Evolutionary conservation across 305 asterid species (phyloP).

Genomic region (Fraxinus albicans): DNA sequence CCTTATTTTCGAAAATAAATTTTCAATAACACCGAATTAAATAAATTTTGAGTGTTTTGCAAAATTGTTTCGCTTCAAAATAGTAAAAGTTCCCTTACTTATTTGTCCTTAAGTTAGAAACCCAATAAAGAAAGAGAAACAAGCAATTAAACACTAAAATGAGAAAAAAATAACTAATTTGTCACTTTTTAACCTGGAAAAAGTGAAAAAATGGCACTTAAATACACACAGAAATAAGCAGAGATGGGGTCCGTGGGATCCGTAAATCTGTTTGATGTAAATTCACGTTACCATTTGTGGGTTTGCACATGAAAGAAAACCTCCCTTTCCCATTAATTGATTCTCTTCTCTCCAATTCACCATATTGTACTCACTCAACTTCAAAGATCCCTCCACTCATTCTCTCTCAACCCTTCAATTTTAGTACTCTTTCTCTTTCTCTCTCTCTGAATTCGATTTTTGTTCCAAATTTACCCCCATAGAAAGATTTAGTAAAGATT

Average conservation of each 20-base stretch:
- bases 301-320: constrained; percentile 27
- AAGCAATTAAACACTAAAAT: background rate
- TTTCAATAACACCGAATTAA: background rate
- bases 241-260: background rate
- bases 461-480: constrained; percentile 19
- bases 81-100: background rate
- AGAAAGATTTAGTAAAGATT: constrained; percentile 18
- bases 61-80: background rate
- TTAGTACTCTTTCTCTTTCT: constrained; percentile 2
- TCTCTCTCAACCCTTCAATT: constrained; percentile 17
- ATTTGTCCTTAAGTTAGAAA: background rate
- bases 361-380: constrained; percentile 18
- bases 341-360: constrained; percentile 12
- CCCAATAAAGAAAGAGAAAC: background rate
- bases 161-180: background rate
- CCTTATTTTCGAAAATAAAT: too few relatives aligned
- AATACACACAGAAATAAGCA: background rate
- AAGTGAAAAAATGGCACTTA: background rate
- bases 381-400: constrained; percentile 18
- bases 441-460: constrained; percentile 9
- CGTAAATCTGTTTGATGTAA: background rate
- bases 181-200: background rate
- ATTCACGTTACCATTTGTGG: constrained; percentile 19
- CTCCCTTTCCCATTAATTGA: constrained; percentile 27
- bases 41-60: background rate